These are phyloP conservation scores for Tylopilus balloui DNA, from an alignment of 768 basidiomycete genomes.

Conservation along the genomic window DNA sequence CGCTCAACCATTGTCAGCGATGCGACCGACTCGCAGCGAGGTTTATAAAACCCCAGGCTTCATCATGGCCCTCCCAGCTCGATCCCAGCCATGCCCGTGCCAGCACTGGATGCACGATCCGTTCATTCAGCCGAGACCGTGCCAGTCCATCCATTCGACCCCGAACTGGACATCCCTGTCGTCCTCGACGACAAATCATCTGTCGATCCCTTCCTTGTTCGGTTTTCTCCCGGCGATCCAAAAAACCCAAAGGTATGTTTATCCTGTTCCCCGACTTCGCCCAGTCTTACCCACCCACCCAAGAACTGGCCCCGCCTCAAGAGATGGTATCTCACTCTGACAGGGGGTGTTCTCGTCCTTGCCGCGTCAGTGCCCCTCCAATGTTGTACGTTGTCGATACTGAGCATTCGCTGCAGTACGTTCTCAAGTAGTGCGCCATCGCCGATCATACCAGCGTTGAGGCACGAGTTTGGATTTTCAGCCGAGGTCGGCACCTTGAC, in stretches of 20 bases:
- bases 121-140: conserved; percentile 10
- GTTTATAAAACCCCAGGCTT: conserved; percentile 10
- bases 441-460: conserved; percentile 42
- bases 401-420: conserved; percentile 37
- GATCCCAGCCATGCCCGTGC: conserved; percentile 4
- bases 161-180: conserved; percentile 7
- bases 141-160: conserved; percentile 14
- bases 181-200: conserved; percentile 8
- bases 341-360: conserved; percentile 47
- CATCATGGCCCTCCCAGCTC: not conserved
- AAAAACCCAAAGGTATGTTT: conserved; percentile 43
- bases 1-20: conserved; percentile 14
- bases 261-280: not conserved
- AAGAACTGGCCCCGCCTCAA: conserved; percentile 47
- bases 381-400: not conserved
- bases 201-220: conserved; percentile 30
- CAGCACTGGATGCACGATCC: conserved; percentile 16
- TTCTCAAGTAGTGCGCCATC: conserved; percentile 61
- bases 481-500: conserved; percentile 49
- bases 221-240: conserved; percentile 36
- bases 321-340: conserved; percentile 51
- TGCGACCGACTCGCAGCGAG: conserved; percentile 1
- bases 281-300: conserved; percentile 1
- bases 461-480: conserved; percentile 45
- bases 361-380: conserved; percentile 41